A percentile compares a stretch with the other conserved stretches of the same genome.
phyloP scores from a whole-genome alignment of 2,329 filamentous ascomycete species.

The Ophiostoma perfectum region DNA sequence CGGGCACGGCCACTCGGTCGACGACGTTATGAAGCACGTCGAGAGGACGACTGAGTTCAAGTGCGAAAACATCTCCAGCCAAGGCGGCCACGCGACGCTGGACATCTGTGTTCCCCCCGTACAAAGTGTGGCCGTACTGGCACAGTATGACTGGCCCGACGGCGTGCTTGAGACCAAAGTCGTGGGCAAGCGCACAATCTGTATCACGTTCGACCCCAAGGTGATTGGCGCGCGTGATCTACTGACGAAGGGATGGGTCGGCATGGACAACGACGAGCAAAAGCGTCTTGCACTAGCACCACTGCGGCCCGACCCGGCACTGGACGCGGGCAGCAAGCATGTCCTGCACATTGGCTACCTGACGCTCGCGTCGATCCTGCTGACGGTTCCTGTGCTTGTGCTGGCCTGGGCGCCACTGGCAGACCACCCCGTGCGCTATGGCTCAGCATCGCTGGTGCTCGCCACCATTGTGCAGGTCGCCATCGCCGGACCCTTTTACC shows the following conservation, averaged over 20 bases:
- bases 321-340: neutral
- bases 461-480: neutral
- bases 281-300: neutral
- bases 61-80: slow-evolving; percentile 5
- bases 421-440: neutral
- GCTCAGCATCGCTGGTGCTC: neutral
- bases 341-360: neutral
- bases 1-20: neutral
- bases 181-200: neutral
- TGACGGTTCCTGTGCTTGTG: neutral
- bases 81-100: slow-evolving; percentile 19
- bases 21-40: neutral
- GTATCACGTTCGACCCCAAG: neutral
- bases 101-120: neutral
- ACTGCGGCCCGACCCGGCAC: neutral
- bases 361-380: neutral
- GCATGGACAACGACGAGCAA: neutral
- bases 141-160: neutral
- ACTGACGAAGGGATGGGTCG: neutral
- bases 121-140: neutral
- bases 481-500: neutral
- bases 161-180: neutral
- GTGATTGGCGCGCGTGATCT: neutral
- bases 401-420: neutral
- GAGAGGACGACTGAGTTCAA: slow-evolving; percentile 1